Percentiles rank a stretch among this genome's conserved stretches.
phyloP scores from a whole-genome alignment of 148 eudicot species.

The Persicaria maculosa region DNA sequence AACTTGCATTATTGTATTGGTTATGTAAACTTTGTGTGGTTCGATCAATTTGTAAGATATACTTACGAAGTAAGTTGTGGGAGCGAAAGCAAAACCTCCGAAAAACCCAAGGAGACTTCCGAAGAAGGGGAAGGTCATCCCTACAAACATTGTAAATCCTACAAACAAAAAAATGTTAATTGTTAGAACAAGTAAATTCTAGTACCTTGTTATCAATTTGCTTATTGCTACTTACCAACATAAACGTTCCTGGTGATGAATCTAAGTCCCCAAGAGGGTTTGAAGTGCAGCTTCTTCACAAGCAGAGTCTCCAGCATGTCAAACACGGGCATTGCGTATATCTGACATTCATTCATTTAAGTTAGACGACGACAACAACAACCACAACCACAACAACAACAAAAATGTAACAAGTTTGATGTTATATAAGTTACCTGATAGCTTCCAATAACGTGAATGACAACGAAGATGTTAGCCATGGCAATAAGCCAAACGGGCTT shows the following conservation, averaged over 20 bases:
- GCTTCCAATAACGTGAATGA: too few relatives aligned
- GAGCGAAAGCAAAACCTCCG: constrained; percentile 35
- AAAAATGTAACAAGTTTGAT: too few relatives aligned
- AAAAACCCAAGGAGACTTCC: constrained; percentile 9
- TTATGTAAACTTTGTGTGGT: too few relatives aligned
- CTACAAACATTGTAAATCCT: constrained; percentile 30
- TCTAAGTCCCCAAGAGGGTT: constrained; percentile 21
- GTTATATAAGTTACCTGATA: too few relatives aligned
- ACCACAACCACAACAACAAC: too few relatives aligned
- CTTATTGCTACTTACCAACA: constrained; percentile 19
- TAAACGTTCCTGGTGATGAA: constrained; percentile 28
- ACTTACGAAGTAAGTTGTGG: constrained; percentile 35
- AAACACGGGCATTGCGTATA: constrained; percentile 19
- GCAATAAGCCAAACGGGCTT: too few relatives aligned
- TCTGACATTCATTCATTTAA: background rate
- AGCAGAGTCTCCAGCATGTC: constrained; percentile 23
- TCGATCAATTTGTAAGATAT: background rate
- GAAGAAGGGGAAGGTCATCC: constrained; percentile 34
- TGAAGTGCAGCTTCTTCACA: constrained; percentile 29
- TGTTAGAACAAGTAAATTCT: background rate
- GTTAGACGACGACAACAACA: too few relatives aligned
- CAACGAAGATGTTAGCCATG: too few relatives aligned
- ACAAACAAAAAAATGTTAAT: background rate
- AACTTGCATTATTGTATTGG: too few relatives aligned
- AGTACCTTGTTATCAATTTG: background rate